Evolutionary conservation across 768 basidiomycete genomes (phyloP), one percentile per base, ranked within the genome.

Genomic region (Tylopilus plumbeoviolaceoides): DNA sequence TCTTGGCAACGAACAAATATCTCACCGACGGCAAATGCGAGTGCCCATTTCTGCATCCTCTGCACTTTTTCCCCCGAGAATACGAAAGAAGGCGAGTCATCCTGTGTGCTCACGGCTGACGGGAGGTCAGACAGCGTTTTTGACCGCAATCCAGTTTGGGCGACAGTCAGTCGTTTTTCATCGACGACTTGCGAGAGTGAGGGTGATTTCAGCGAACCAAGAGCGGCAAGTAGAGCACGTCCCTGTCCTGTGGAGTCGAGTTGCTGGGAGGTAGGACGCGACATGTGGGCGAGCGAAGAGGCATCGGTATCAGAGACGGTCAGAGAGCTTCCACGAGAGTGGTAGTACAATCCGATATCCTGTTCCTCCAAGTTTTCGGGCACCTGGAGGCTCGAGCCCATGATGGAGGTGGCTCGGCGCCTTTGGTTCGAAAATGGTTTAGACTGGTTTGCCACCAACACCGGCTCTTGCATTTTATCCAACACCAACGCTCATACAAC

Each of bases 1-100:
- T 42, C 10, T 46, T 40, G 17, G 48, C 20, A 18, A 48, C 27
- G 53, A 44, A n/a, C n/a, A 2, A 36, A 15, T 36, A n/a, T 54
- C 76, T 58, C 64, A 79, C 87, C 89, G 48, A 89, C 74, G 42
- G 77, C 82, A 44, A 91, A 75, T 15, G 83, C 76, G 50, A 87
- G 65, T 2, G 84, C 79, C 89, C 89, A 91, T 49, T 82, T 69
- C 23, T 78, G 74, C 65, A 91, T 74, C 48, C 72, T 79, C 27
- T 60, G 61, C 14, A 81, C 55, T 18, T 76, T 78, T 27, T 75
- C 75, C 3, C 67, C 60, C 18, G 82, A 73, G 36, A 88, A 74
- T 6, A 73, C 65, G 12, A 86, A 71, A 9, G 73, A 70, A 43
- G 72, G 63, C 5, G 74, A 53, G 44, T 77, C 75, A 1, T 73